Base-by-base conservation (phyloP, 192 early-diverging fungal genomes). In the Umbelopsis sp. region DNA sequence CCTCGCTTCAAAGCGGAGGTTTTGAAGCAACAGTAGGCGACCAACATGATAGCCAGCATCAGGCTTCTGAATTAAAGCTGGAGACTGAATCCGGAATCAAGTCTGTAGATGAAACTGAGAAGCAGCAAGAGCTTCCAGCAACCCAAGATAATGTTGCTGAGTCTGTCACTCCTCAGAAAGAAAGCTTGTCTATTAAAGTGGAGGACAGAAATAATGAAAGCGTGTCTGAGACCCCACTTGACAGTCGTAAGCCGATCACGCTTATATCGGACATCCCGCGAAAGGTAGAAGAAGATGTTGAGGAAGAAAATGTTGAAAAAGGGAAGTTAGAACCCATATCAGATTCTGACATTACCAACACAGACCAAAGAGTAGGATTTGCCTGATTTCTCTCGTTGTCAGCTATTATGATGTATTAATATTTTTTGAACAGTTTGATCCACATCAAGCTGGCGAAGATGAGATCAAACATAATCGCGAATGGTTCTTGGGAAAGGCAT, bases 401-500 rank as follows among this genome's bases (percentile, higher is more conserved):
- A 61, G 55, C 30, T 46, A 46, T 16, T 15, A n/a, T 25, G 2
- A 20, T 18, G n/a, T 46, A 7, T 64, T 21, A 46, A 46, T 47
- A 21, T n/a, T 35, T 18, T 22, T 1, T 18, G 13, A 44, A 74
- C 44, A 20, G 33, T 74, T 86, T 49, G 86, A 90, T 53, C 82
- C 81, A 30, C 33, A 71, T 10, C 69, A 72, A 30, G 78, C 87
- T 37, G 80, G 78, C 15, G 84, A 84, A 46, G 80, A 83, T 58
- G 86, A 88, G 71, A 79, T 73, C 22, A 50, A 35, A 18, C 71
- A 75, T 12, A 81, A 84, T 55, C 72, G 82, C 1, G 91, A 93
- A 84, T 94, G 90, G 71, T 93, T 92, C 71, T 67, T 70, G 12
- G 87, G 90, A 23, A 86, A 88, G 52, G 79, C 84, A 13, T 84